Evolutionary conservation across 129 eudicot genomes (phyloP), one percentile per base, ranked within the genome.

Genomic region (Flaveria brownii): DNA sequence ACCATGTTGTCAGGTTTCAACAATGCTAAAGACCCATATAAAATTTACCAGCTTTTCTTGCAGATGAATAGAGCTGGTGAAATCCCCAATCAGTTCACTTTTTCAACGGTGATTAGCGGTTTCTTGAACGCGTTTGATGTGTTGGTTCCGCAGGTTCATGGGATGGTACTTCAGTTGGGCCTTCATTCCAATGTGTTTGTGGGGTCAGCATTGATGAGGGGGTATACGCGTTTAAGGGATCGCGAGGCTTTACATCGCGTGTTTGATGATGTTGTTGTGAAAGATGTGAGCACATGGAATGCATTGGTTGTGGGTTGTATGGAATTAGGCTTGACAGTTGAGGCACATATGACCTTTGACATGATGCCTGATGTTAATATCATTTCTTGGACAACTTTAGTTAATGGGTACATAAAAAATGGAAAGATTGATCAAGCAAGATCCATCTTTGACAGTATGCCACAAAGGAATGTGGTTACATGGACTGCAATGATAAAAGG

Each of bases 401-500:
- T 90, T 59, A 77, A 88, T 13, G 98, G 98, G 52, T 93, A 86
- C 78, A 72, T 88, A 2, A 88, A 80, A 64, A 93, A 88, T n/a
- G 72, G 77, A 56, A 81, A 82, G 68, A 75, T 93, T 65, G 15
- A 77, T 71, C 79, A 80, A 84, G 96, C 96, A 72, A 62, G 83
- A 12, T 73, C 65, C 2, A 61, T 85, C 9, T 92, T 93, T 18
- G 41, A 81, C 22, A 11, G 54, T 50, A 83, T 90, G 90, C 77
- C 70, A 11, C 77, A 88, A 49, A 93, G 72, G 81, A 90, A 90
- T 54, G 98, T 90, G n/a, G 84, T 93, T 26, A 80, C 91, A 2
- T 89, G 96, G 97, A 89, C 93, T 18, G 86, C 92, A 13, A 92
- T 92, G 98, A 88, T 90, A 33, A 88, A 82, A 73, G 98, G 98